Conservation (phyloP, 208 protist species). For the Trypanosomatidae sp. region DNA sequence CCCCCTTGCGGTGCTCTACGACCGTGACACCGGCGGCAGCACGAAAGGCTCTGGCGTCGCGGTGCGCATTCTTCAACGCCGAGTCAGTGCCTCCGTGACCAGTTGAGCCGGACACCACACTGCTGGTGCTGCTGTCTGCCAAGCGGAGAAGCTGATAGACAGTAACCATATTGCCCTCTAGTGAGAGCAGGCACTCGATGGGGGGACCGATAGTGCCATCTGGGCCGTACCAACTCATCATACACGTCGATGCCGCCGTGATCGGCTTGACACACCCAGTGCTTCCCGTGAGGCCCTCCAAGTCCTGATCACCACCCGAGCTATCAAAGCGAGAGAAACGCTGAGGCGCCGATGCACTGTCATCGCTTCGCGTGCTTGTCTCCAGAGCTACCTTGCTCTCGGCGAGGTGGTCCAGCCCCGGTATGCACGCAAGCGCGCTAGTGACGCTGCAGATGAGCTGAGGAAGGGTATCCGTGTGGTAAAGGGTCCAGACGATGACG, state of each 20-base stretch:
- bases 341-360: background rate
- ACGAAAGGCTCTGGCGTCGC: slow-evolving; percentile 10
- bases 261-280: slow-evolving; percentile 27
- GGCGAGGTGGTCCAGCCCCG: slow-evolving; percentile 3
- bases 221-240: slow-evolving; percentile 37
- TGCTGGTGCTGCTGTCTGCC: slow-evolving; percentile 2
- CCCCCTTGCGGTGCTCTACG: slow-evolving; percentile 30
- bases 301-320: slow-evolving; percentile 20
- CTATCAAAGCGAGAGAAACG: slow-evolving; percentile 4
- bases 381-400: background rate
- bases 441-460: slow-evolving; percentile 26
- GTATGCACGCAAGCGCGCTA: slow-evolving; percentile 14
- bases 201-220: slow-evolving; percentile 24
- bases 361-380: background rate
- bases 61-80: background rate
- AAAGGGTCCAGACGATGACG: slow-evolving; percentile 49
- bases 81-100: background rate
- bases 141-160: slow-evolving; percentile 42
- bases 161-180: slow-evolving; percentile 29
- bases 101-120: background rate
- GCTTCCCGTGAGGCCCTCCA: slow-evolving; percentile 41
- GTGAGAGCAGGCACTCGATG: slow-evolving; percentile 36
- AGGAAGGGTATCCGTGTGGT: slow-evolving; percentile 43
- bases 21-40: slow-evolving; percentile 13
- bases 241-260: slow-evolving; percentile 27